Evolutionary conservation across 139 green algal genomes (phyloP).

Genomic region (Chlorella sp.): DNA sequence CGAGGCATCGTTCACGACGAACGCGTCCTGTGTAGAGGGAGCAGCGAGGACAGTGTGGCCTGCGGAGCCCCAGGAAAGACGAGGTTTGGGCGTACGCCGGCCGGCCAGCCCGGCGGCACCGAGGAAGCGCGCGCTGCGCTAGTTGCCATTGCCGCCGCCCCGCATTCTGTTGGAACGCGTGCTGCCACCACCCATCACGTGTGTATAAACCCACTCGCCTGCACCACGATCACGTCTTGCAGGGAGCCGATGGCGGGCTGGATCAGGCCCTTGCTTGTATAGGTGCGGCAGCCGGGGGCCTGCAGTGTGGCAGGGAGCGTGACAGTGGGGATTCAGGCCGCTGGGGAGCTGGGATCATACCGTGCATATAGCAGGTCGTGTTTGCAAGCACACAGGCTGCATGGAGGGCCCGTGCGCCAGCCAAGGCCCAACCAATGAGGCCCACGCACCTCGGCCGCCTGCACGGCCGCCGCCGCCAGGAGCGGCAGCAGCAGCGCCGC

Average conservation of each 20-base stretch:
- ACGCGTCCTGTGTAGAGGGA: constrained; percentile 4
- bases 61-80: background rate
- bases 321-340: too few relatives aligned
- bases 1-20: background rate
- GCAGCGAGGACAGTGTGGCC: background rate
- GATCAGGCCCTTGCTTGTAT: constrained; percentile 26
- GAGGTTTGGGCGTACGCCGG: background rate
- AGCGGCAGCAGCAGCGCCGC: background rate
- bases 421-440: background rate
- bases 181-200: too few relatives aligned
- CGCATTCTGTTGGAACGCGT: too few relatives aligned
- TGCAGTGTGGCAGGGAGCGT: background rate
- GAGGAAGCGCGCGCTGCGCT: too few relatives aligned
- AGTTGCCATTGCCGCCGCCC: too few relatives aligned
- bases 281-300: constrained; percentile 4
- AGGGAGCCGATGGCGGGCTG: constrained; percentile 8
- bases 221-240: constrained; percentile 21
- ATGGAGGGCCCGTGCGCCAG: too few relatives aligned
- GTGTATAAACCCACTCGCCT: constrained; percentile 24
- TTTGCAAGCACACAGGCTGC: too few relatives aligned
- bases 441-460: background rate
- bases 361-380: too few relatives aligned
- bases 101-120: too few relatives aligned
- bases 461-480: background rate
- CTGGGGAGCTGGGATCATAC: background rate